phyloP scores from a whole-genome alignment of 192 early-diverging fungal genomes.

The Powellomyces hirtus region DNA sequence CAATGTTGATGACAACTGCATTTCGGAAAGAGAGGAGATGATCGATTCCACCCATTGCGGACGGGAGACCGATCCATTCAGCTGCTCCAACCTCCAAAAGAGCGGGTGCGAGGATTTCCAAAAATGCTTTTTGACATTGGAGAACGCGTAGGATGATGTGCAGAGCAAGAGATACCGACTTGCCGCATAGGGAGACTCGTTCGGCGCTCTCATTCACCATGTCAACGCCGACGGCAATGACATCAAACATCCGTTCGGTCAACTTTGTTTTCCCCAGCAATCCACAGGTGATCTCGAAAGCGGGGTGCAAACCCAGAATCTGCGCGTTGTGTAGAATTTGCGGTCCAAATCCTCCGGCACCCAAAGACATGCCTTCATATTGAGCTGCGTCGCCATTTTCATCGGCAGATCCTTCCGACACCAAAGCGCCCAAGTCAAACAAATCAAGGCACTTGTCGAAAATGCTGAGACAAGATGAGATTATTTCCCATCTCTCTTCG shows the following conservation, averaged over 20 bases:
- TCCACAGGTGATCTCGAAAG: slow-evolving; percentile 76
- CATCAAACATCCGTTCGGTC: slow-evolving; percentile 64
- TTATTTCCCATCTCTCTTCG: slow-evolving; percentile 76
- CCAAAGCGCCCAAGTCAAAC: slow-evolving; percentile 64
- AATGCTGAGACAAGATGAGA: slow-evolving; percentile 67
- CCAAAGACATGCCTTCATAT: background rate
- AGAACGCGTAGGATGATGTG: slow-evolving; percentile 49
- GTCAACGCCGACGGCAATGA: slow-evolving; percentile 63
- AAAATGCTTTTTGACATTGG: slow-evolving; percentile 72
- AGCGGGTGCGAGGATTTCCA: slow-evolving; percentile 61
- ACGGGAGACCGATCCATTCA: slow-evolving; percentile 39
- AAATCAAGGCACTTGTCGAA: slow-evolving; percentile 77
- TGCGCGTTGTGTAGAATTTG: slow-evolving; percentile 28
- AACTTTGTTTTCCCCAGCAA: slow-evolving; percentile 76
- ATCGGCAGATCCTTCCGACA: background rate
- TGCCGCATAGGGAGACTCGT: slow-evolving; percentile 12
- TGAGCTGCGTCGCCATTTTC: slow-evolving; percentile 12
- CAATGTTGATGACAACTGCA: slow-evolving; percentile 69
- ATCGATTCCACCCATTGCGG: slow-evolving; percentile 71
- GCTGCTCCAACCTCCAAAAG: slow-evolving; percentile 43
- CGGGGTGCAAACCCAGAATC: slow-evolving; percentile 70
- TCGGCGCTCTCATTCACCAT: slow-evolving; percentile 45
- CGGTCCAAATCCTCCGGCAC: background rate
- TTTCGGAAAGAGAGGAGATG: slow-evolving; percentile 72
- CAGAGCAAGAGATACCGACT: slow-evolving; percentile 35